Base-by-base conservation (phyloP, 192 early-diverging fungal genomes). In the Haplosporangium gracile region DNA sequence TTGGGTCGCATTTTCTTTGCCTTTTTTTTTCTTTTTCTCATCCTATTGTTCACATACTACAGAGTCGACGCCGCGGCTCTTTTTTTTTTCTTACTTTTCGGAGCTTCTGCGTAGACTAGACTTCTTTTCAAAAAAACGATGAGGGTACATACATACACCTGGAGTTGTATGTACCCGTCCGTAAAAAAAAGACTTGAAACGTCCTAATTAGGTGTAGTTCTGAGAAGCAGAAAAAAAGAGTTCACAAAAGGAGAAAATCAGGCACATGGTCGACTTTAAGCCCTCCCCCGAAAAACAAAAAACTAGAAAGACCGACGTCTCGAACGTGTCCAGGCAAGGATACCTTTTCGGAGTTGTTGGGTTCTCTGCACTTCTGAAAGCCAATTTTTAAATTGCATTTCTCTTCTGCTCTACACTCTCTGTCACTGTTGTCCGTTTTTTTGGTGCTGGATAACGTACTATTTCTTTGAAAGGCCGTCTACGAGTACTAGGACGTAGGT, bases 241-340 rank as follows among this genome's bases (percentile, higher is more conserved):
- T 26, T 65, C 60, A 65, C 29, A 65, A 65, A 65, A 65, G 60
- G 60, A 65, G 60, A 65, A 65, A 65, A 65, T 13, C 60, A 32
- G 60, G 29, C 60, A 65, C 29, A 65, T 65, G 60, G 60, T 8
- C n/a, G 24, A 60, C 55, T 26, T n/a, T n/a, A n/a, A n/a, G n/a
- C n/a, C n/a, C n/a, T n/a, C n/a, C n/a, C n/a, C n/a, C n/a, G n/a
- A 57, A 57, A 5, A n/a, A 5, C 1, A 26, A 57, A 57, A 26
- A 0, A 57, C n/a, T 5, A 57, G n/a, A 26, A n/a, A 0, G 2
- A 3, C 1, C 15, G 47, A 16, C 47, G 13, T 49, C 47, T 11
- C 47, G 47, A 49, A 16, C 47, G 20, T 24, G 53, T 55, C 4
- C 5, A n/a, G 5, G n/a, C 22, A 22, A 55, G 3, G 22, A n/a